These are phyloP conservation scores for Fusarium sacchari DNA, from an alignment of 2,329 filamentous ascomycete species.

Conservation along the genomic window DNA sequence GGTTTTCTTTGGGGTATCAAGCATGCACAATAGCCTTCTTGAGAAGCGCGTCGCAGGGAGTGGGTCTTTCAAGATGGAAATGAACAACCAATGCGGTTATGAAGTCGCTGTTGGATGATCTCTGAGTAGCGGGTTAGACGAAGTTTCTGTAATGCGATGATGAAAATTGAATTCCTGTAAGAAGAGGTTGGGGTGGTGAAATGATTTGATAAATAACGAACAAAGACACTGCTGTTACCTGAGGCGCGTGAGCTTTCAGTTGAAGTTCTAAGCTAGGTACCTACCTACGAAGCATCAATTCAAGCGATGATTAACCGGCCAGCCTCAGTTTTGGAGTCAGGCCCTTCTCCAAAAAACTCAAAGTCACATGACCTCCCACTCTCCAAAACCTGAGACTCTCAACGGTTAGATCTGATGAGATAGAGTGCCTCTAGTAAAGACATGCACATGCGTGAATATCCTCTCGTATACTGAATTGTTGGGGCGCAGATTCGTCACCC, in stretches of 20 bases:
- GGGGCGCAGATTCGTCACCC: conserved; percentile 26
- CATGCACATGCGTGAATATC: neutral
- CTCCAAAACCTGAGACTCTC: conserved; percentile 19
- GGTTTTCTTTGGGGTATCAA: conserved; percentile 32
- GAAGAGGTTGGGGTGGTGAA: neutral
- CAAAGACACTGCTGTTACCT: conserved; percentile 17
- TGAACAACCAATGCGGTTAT: neutral
- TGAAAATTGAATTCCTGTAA: neutral
- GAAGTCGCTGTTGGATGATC: neutral
- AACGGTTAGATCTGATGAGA: conserved; percentile 37
- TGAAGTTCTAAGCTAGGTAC: conserved; percentile 34
- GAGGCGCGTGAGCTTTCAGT: conserved; percentile 28
- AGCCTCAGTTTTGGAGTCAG: conserved; percentile 10
- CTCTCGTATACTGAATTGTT: conserved; percentile 30
- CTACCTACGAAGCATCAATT: conserved; percentile 14
- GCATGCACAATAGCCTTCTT: conserved; percentile 38
- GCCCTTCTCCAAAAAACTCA: neutral
- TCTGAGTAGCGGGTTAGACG: neutral
- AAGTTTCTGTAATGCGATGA: neutral
- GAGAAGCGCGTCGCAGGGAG: conserved; percentile 34
- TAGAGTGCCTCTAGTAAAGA: conserved; percentile 11
- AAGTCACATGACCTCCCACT: conserved; percentile 10
- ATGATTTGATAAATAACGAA: conserved; percentile 16
- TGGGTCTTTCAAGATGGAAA: conserved; percentile 19
- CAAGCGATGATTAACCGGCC: conserved; percentile 37